These are phyloP conservation scores for Metschnikowia koreensis DNA, from an alignment of 805 yeast species.

Conservation along the genomic window DNA sequence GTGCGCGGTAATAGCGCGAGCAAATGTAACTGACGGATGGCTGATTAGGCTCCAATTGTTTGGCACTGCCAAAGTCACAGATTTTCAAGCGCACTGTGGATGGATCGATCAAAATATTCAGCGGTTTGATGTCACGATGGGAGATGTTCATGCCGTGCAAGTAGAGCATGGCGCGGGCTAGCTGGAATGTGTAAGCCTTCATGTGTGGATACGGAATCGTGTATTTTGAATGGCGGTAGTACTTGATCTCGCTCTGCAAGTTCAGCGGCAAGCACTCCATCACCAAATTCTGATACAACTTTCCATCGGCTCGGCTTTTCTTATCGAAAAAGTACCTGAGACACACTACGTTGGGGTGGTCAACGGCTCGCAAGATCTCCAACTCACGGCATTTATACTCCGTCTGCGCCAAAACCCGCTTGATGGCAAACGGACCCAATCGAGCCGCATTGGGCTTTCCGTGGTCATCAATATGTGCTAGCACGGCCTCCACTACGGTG, in stretches of 20 bases:
- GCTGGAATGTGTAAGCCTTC: slow-evolving; percentile 74
- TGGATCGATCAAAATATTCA: slow-evolving; percentile 77
- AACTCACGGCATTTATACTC: slow-evolving; percentile 82
- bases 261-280: slow-evolving; percentile 88
- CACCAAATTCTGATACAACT: slow-evolving; percentile 74
- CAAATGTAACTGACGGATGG: slow-evolving; percentile 95
- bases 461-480: slow-evolving; percentile 32
- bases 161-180: slow-evolving; percentile 80
- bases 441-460: slow-evolving; percentile 31
- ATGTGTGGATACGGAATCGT: slow-evolving; percentile 71
- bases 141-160: slow-evolving; percentile 77
- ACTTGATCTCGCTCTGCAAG: slow-evolving; percentile 70
- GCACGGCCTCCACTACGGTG: slow-evolving; percentile 73
- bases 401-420: slow-evolving; percentile 83
- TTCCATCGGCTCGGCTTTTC: slow-evolving; percentile 58
- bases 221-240: slow-evolving; percentile 58
- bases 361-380: slow-evolving; percentile 69
- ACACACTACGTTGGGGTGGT: slow-evolving; percentile 76
- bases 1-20: slow-evolving; percentile 93
- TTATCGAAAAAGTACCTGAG: slow-evolving; percentile 71
- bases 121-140: slow-evolving; percentile 83
- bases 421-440: slow-evolving; percentile 83
- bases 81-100: slow-evolving; percentile 62
- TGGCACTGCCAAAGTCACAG: slow-evolving; percentile 86
- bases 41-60: slow-evolving; percentile 70